These are phyloP conservation scores for Candida peoriensis DNA, from an alignment of 805 yeast genomes.

Conservation along the genomic window DNA sequence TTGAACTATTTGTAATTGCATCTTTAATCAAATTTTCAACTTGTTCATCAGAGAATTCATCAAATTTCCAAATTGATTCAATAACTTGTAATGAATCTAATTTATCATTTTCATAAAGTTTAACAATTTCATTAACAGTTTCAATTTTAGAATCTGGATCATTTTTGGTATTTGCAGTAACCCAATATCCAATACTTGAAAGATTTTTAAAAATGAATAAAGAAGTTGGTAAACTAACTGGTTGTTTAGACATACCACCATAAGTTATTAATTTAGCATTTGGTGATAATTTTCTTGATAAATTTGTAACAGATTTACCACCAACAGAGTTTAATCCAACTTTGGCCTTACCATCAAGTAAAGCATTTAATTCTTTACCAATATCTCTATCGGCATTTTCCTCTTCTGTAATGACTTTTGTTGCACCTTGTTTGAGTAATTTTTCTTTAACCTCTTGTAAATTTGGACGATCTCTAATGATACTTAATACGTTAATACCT, in stretches of 20 bases:
- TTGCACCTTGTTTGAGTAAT: conserved; percentile 69
- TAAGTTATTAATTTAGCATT: conserved; percentile 83
- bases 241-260: conserved; percentile 97
- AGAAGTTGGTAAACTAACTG: conserved; percentile 87
- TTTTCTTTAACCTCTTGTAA: conserved; percentile 56
- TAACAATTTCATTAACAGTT: conserved; percentile 50
- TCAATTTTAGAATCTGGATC: conserved; percentile 56
- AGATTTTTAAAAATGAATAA: conserved; percentile 86
- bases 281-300: conserved; percentile 74
- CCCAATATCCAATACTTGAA: conserved; percentile 89
- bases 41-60: conserved; percentile 31
- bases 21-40: conserved; percentile 29
- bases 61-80: conserved; percentile 26
- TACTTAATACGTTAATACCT: conserved; percentile 80
- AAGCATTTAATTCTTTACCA: conserved; percentile 49
- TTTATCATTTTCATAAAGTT: conserved; percentile 54
- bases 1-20: conserved; percentile 32
- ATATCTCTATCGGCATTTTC: conserved; percentile 69
- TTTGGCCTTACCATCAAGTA: conserved; percentile 52
- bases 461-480: conserved; percentile 81
- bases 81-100: conserved; percentile 36
- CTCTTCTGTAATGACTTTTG: conserved; percentile 82
- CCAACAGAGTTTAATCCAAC: conserved; percentile 92
- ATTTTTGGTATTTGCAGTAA: conserved; percentile 58
- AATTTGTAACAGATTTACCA: conserved; percentile 75